Percentiles rank a stretch among this genome's conserved stretches.
Evolutionary conservation across 192 early-diverging fungal species (phyloP).

Genomic region (Phlyctochytrium bullatum): DNA sequence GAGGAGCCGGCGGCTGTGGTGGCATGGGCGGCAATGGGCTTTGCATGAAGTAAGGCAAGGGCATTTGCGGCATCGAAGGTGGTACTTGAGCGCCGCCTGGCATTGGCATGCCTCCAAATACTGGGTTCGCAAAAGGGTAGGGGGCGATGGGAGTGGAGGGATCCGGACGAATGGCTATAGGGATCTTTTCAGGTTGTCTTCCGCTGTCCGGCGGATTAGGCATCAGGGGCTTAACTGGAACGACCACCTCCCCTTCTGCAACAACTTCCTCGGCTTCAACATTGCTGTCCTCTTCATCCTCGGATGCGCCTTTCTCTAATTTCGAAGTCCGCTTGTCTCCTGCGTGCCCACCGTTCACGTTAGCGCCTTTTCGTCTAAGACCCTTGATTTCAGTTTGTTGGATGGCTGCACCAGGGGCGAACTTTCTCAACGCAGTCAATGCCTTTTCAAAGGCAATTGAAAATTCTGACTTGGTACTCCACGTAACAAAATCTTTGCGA

Average conservation of each 20-base stretch:
- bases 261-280: conserved; percentile 24
- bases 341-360: not conserved
- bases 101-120: not conserved
- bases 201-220: too few relatives aligned
- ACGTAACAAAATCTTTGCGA: not conserved
- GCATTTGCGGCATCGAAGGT: conserved; percentile 1
- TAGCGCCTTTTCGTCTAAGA: not conserved
- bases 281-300: conserved; percentile 14
- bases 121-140: too few relatives aligned
- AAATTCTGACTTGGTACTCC: not conserved
- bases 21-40: too few relatives aligned
- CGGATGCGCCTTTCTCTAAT: not conserved
- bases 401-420: not conserved
- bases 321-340: not conserved
- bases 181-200: too few relatives aligned
- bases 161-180: too few relatives aligned
- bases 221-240: not conserved
- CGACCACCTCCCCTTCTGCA: conserved; percentile 17
- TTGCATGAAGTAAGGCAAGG: too few relatives aligned
- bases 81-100: not conserved
- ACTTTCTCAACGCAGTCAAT: not conserved
- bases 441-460: not conserved
- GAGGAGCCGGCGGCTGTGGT: not conserved
- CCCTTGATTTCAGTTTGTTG: not conserved
- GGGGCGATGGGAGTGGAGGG: too few relatives aligned